These are phyloP conservation scores for Panaeolus cyanescens DNA, from an alignment of 768 basidiomycete genomes.

Conservation along the genomic window DNA sequence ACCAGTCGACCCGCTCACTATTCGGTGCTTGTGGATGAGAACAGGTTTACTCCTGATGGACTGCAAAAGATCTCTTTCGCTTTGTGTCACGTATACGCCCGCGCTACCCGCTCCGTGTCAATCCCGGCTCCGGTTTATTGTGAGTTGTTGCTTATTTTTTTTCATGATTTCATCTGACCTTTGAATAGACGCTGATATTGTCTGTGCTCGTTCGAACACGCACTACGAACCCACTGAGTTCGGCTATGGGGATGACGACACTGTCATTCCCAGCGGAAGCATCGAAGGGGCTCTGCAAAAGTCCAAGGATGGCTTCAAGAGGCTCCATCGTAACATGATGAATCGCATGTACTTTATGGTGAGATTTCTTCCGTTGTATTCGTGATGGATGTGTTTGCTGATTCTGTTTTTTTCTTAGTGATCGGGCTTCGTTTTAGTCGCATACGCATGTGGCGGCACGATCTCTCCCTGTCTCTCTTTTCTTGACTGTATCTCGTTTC, in stretches of 20 bases:
- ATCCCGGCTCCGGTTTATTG: conserved; percentile 88
- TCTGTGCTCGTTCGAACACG: conserved; percentile 79
- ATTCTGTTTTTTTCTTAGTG: too few relatives aligned
- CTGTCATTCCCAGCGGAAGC: conserved; percentile 30
- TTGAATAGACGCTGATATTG: conserved; percentile 76
- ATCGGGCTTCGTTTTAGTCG: too few relatives aligned
- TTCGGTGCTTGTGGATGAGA: conserved; percentile 27
- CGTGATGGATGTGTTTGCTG: too few relatives aligned
- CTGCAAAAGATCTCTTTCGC: conserved; percentile 72
- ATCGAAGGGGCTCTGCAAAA: conserved; percentile 44
- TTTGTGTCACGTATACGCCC: conserved; percentile 79
- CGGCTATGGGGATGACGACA: too few relatives aligned
- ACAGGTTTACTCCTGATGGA: conserved; percentile 51
- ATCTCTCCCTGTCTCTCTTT: too few relatives aligned
- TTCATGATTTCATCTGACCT: conserved; percentile 11
- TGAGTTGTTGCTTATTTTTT: conserved; percentile 31
- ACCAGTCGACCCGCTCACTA: conserved; percentile 63
- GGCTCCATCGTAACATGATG: conserved; percentile 51
- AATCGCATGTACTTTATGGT: conserved; percentile 65
- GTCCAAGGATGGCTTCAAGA: conserved; percentile 57
- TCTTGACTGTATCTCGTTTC: too few relatives aligned
- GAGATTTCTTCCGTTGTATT: background rate
- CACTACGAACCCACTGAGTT: conserved; percentile 77
- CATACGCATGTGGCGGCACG: too few relatives aligned
- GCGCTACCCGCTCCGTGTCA: conserved; percentile 81